These are phyloP conservation scores for Aurifilum marmelostoma DNA, from an alignment of 2,329 filamentous ascomycete species.

Conservation along the genomic window DNA sequence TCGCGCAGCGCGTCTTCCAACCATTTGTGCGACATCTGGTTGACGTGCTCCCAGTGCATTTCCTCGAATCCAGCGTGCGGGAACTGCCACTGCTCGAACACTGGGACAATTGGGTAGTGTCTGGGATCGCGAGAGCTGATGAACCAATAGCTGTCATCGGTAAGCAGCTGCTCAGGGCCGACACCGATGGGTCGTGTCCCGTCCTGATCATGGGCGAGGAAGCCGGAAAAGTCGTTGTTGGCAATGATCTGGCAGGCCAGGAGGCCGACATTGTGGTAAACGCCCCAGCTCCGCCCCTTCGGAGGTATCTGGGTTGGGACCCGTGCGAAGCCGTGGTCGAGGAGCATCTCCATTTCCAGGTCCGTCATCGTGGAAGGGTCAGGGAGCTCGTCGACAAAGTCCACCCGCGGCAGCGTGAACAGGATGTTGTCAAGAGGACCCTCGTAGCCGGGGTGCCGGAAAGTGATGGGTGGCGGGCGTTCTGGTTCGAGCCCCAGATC, in stretches of 20 bases:
- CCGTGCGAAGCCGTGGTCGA: too few species aligned
- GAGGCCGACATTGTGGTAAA: slow-evolving; percentile 6
- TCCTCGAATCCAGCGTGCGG: background rate
- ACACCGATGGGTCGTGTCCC: background rate
- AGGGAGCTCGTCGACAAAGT: too few species aligned
- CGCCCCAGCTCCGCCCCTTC: background rate
- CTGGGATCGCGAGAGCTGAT: background rate
- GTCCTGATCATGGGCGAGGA: background rate
- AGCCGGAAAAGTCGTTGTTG: background rate
- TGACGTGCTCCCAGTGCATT: background rate
- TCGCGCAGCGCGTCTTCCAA: too few species aligned
- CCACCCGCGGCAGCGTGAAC: too few species aligned
- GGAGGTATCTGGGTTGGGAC: too few species aligned
- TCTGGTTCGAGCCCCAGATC: too few species aligned
- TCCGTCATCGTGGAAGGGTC: too few species aligned
- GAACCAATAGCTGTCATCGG: background rate
- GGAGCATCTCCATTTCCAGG: too few species aligned
- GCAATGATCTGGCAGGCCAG: background rate
- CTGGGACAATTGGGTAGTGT: background rate
- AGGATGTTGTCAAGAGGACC: too few species aligned
- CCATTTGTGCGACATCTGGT: too few species aligned
- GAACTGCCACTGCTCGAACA: background rate
- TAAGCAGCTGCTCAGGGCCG: background rate
- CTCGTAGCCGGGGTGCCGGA: too few species aligned
- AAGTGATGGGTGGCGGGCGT: too few species aligned